These are phyloP conservation scores for Conidiobolus incongruus DNA, from an alignment of 371 early-diverging fungal species.

Conservation along the genomic window DNA sequence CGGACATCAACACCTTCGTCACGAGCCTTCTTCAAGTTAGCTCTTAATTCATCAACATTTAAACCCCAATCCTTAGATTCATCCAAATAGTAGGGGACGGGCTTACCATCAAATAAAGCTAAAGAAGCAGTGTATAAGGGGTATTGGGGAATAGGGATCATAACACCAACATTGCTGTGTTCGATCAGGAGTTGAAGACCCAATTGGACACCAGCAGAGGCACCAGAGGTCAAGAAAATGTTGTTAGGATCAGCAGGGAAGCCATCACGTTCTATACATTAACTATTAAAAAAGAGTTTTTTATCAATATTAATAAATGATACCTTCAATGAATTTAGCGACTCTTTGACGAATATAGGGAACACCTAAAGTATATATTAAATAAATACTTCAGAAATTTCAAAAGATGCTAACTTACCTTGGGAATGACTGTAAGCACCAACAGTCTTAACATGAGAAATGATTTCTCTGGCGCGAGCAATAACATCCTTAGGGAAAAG, in stretches of 20 bases:
- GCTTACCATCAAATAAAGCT: constrained; percentile 48
- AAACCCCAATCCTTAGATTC: constrained; percentile 72
- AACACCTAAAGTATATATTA: constrained; percentile 12
- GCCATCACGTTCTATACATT: constrained; percentile 62
- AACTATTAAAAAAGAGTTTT: neutral
- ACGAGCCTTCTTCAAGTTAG: constrained; percentile 37
- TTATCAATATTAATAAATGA: neutral
- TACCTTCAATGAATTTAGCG: constrained; percentile 50
- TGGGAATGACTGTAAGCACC: constrained; percentile 93
- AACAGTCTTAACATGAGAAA: constrained; percentile 38
- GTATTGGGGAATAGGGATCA: constrained; percentile 97
- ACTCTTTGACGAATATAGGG: constrained; percentile 61
- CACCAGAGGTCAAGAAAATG: constrained; percentile 82
- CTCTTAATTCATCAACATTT: constrained; percentile 29
- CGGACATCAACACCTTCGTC: constrained; percentile 62
- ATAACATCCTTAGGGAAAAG: constrained; percentile 71
- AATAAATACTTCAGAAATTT: constrained; percentile 1
- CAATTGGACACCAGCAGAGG: constrained; percentile 72
- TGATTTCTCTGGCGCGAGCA: constrained; percentile 47
- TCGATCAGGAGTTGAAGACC: constrained; percentile 62
- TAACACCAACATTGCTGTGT: constrained; percentile 58
- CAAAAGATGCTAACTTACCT: constrained; percentile 22
- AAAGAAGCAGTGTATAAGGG: constrained; percentile 95
- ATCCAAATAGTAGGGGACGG: constrained; percentile 80
- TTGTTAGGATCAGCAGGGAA: constrained; percentile 53